Base-by-base conservation (phyloP, 192 early-diverging fungal genomes). In the Lobosporangium transversale region DNA sequence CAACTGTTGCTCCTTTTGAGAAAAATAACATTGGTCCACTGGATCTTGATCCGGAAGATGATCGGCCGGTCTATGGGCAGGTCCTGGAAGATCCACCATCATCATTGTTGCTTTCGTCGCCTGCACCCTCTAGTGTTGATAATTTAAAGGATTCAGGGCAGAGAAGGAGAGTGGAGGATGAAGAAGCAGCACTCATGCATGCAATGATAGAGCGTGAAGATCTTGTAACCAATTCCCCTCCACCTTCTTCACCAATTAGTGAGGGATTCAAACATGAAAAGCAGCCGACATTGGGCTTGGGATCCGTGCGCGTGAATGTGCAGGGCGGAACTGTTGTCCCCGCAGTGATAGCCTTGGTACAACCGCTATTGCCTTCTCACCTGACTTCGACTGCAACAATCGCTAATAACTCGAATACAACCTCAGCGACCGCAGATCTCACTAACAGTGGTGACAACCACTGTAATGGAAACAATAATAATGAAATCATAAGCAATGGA, bases 121-220 rank as follows among this genome's bases (percentile, higher is more conserved):
- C n/a, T n/a, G n/a, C n/a, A n/a, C n/a, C n/a, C n/a, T n/a, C n/a
- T n/a, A n/a, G n/a, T 35, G 20, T 58, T 29, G 17, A 49, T 11
- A 24, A 36, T 14, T 24, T 40, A 40, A 14, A 40, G 37, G 8
- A 40, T 40, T 40, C 37, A 40, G 37, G 37, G 14, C 37, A 7
- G 14, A 33, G 43, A 2, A 21, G 14, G 2, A 45, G 40, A 11
- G n/a, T 58, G 43, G 36, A 53, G 2, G 68, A 53, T 24, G 32
- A 14, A 23, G 52, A 48, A n/a, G 62, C 50, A 0, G 30, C 15
- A 20, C 52, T 75, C 17, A 66, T 75, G 63, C 58, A 59, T n/a
- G 62, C 57, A 24, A 65, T 75, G 62, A n/a, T 75, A 17, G 55
- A 47, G 30, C 55, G 57, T 17, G 70, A 75, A n/a, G 62, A 66